Conservation (phyloP, 495 filamentous ascomycete genomes). For the Penicillium manginii region DNA sequence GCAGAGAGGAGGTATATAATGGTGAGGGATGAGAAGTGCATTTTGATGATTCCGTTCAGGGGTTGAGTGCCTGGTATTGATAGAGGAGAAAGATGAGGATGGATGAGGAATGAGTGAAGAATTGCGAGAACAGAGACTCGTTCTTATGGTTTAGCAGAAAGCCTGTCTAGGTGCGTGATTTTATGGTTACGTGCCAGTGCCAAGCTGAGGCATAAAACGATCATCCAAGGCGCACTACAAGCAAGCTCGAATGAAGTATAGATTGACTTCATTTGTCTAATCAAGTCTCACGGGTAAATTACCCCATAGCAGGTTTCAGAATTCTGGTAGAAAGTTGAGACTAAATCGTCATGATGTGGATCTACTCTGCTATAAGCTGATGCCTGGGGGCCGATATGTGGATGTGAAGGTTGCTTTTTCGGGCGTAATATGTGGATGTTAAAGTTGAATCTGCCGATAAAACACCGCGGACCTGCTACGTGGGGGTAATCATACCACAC, state of each 20-base stretch:
- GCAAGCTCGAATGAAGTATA: not conserved
- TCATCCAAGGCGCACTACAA: not conserved
- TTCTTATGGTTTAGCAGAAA: not conserved
- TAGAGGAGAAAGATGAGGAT: not conserved
- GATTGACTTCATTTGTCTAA: not conserved
- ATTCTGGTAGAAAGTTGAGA: not conserved
- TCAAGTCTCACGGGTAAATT: not conserved
- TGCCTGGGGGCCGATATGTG: not conserved
- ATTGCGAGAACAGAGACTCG: not conserved
- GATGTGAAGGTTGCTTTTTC: not conserved
- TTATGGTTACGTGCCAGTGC: too few relatives aligned
- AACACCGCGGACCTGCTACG: not conserved
- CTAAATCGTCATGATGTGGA: not conserved
- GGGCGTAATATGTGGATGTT: constrained; percentile 7
- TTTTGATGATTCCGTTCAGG: not conserved
- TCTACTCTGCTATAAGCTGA: not conserved
- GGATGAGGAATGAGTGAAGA: not conserved
- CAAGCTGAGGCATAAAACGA: too few relatives aligned
- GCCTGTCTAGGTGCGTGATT: not conserved
- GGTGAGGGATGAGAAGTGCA: constrained; percentile 4
- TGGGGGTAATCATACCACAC: not conserved
- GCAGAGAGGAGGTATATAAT: constrained; percentile 6
- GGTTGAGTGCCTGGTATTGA: too few relatives aligned
- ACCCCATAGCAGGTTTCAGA: not conserved
- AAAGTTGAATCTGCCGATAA: not conserved